Evolutionary conservation across 208 protist genomes (phyloP), one percentile per base, ranked within the genome.

Genomic region (Leishmania mexicana): DNA sequence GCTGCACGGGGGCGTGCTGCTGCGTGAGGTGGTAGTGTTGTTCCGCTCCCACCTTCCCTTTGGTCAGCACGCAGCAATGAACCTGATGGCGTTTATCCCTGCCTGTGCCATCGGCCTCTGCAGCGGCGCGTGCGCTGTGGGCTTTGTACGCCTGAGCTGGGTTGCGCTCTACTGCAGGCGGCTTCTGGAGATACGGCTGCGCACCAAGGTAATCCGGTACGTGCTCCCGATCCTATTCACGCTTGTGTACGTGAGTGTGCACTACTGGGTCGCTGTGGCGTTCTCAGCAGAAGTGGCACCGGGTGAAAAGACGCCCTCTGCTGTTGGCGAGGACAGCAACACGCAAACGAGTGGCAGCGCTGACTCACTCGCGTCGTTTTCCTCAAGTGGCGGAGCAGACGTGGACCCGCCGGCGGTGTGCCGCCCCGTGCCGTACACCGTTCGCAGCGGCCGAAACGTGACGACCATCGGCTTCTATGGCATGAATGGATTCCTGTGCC

Each of bases 401-500:
- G 40, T 7, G 13, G 31, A 31, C 7, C 42, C 70, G 49, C 57
- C 77, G n/a, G 83, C 72, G 42, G 84, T 85, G 45, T 93, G 88
- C 42, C 76, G 83, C 38, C 75, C 31, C 8, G 82, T 91, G 28
- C 90, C 88, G 2, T 75, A 81, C 42, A 83, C 85, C 17, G 70
- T 93, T n/a, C 72, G 75, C n/a, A 81, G 51, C 51, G 83, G 86
- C 31, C 68, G 83, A 51, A 88, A 89, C 68, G 83, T 90, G 57
- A 85, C 89, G 24, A 84, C 83, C 47, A 86, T 90, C n/a, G 74
- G 83, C 3, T 92, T 87, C 64, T 92, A 92, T 80, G 89, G 89
- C 53, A 85, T 88, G 54, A 92, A 87, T 76, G 87, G 85, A 11
- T 91, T 90, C 54, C 77, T 90, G n/a, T 93, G 86, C 75, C 57